Conservation (phyloP, 1,284 basidiomycete species). For the Singerocomus rubriflavus region DNA sequence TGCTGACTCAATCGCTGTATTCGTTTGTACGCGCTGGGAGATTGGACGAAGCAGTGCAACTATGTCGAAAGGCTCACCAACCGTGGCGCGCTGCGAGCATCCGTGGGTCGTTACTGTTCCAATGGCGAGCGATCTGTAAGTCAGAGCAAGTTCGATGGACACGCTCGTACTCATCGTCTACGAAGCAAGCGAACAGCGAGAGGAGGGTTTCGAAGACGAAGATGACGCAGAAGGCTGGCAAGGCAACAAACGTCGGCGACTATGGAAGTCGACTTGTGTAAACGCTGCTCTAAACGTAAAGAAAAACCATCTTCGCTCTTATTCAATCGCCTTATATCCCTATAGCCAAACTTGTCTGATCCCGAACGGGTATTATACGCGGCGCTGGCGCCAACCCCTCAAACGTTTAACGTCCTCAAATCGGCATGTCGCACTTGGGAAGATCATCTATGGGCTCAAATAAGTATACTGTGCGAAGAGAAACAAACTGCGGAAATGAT, state of each 20-base stretch:
- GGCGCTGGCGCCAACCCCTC: slow-evolving; percentile 74
- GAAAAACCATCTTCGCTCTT: slow-evolving; percentile 28
- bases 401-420: slow-evolving; percentile 74
- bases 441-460: slow-evolving; percentile 92
- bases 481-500: slow-evolving; percentile 63
- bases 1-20: slow-evolving; percentile 71
- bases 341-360: slow-evolving; percentile 63
- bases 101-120: slow-evolving; percentile 73
- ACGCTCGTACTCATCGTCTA: slow-evolving; percentile 4
- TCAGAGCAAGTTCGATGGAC: not conserved
- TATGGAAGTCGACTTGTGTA: slow-evolving; percentile 86
- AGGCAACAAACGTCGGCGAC: slow-evolving; percentile 69
- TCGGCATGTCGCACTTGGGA: slow-evolving; percentile 88
- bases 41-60: slow-evolving; percentile 77
- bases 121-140: slow-evolving; percentile 67
- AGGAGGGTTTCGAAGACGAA: slow-evolving; percentile 51
- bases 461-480: slow-evolving; percentile 84
- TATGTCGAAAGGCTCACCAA: slow-evolving; percentile 82
- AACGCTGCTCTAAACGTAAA: slow-evolving; percentile 74
- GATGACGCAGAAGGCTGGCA: slow-evolving; percentile 53
- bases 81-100: slow-evolving; percentile 91
- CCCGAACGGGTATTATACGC: slow-evolving; percentile 87
- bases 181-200: slow-evolving; percentile 48
- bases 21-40: slow-evolving; percentile 78
- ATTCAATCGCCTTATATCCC: slow-evolving; percentile 7